These are phyloP conservation scores for Physaria fendleri DNA, from an alignment of 345 rosid genomes.

Conservation along the genomic window DNA sequence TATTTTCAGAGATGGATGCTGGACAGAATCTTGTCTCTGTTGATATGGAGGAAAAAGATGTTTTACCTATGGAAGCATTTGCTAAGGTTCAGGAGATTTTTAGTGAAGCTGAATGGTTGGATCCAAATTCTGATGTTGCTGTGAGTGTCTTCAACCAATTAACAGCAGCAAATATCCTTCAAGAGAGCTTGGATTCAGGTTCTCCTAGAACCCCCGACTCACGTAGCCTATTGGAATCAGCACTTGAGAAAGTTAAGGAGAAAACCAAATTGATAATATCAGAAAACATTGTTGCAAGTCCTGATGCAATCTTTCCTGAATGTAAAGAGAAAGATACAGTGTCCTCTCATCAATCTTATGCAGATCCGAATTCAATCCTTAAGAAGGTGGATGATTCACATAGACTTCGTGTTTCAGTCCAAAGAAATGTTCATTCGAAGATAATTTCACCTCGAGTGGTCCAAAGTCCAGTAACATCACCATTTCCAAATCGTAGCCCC, in stretches of 20 bases:
- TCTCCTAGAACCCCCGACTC: constrained; percentile 35
- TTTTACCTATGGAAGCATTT: constrained; percentile 63
- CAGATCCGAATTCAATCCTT: constrained; percentile 31
- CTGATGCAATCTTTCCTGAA: constrained; percentile 21
- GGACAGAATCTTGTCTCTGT: constrained; percentile 35
- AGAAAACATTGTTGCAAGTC: constrained; percentile 23
- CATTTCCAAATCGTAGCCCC: constrained; percentile 35
- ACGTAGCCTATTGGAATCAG: constrained; percentile 35
- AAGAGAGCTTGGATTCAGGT: constrained; percentile 39
- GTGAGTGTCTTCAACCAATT: constrained; percentile 44
- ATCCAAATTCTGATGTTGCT: constrained; percentile 47
- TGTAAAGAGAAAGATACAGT: constrained; percentile 26
- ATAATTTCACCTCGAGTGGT: constrained; percentile 47
- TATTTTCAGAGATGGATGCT: constrained; percentile 68
- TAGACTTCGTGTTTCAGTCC: constrained; percentile 46
- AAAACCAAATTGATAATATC: constrained; percentile 31
- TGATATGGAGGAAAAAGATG: constrained; percentile 58
- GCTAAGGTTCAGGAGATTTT: constrained; percentile 58
- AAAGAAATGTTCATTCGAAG: constrained; percentile 45
- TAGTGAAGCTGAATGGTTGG: constrained; percentile 52
- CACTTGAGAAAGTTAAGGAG: constrained; percentile 36
- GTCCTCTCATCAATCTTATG: constrained; percentile 25
- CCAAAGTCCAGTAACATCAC: constrained; percentile 38
- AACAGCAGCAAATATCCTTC: constrained; percentile 39
- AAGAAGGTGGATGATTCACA: constrained; percentile 40